Evolutionary conservation across 805 yeast genomes (phyloP), one percentile per base, ranked within the genome.

Genomic region (Hemisphaericaspora nanyangensis): DNA sequence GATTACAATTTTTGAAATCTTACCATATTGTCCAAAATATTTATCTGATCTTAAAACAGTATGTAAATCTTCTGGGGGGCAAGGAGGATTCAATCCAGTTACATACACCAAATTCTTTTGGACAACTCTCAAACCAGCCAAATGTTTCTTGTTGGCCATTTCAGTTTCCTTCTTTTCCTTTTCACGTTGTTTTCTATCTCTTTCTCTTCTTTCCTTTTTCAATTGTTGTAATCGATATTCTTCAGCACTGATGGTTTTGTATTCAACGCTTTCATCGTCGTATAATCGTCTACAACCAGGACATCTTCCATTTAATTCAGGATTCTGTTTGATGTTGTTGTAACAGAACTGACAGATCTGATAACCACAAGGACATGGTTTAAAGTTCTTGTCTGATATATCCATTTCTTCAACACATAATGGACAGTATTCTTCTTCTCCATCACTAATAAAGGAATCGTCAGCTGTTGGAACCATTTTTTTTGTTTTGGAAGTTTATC

Each of bases 361-460:
- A 56, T 93, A 93, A 15, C 99, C 99, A 68, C 99, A 93, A 1
- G 98, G 98, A 70, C 99, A 93, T n/a, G 99, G 99, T 61, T 85
- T 88, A 73, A 93, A 93, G 67, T 89, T 87, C 56, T 85, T 88
- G 64, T 93, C 99, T 13, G 95, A 85, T 34, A 91, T 80, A 63
- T 93, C 99, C 89, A 93, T 82, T 60, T 93, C 97, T 65, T 93
- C 99, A 56, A 90, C 91, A 70, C 99, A 93, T 47, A 93, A 77
- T 40, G 99, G 99, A 66, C 96, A 74, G 49, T 74, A 71, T 48
- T 85, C 95, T 50, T 82, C 91, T 51, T 85, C 93, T 43, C 82
- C 89, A 51, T 85, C 95, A 30, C 87, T 79, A 45, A 81, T 72
- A 49, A 80, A 79, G 24, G 80, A 65, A 54, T 80, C 85, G 58